Conservation (phyloP, 768 basidiomycete genomes). For the Boletus rubroflammeus region DNA sequence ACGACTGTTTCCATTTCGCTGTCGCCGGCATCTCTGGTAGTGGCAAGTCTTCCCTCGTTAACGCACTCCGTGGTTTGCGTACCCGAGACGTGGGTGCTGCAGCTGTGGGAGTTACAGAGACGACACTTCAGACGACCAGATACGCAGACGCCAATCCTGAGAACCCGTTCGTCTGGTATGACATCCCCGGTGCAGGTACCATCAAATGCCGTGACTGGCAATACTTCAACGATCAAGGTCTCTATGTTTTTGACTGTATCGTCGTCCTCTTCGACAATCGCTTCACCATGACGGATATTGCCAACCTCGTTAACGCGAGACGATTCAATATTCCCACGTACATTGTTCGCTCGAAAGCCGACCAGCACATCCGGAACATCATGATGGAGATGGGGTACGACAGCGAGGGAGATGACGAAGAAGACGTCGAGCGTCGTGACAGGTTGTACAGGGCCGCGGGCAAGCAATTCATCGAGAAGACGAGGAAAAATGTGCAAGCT, state of each 20-base stretch:
- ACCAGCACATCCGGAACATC: constrained; percentile 28
- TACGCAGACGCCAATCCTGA: constrained; percentile 24
- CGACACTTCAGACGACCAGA: constrained; percentile 24
- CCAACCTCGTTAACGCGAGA: constrained; percentile 31
- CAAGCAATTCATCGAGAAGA: constrained; percentile 21
- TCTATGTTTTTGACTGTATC: constrained; percentile 36
- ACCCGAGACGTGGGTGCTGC: constrained; percentile 23
- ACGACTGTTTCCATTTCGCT: constrained; percentile 32
- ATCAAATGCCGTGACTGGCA: constrained; percentile 32
- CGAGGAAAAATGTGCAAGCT: constrained; percentile 14
- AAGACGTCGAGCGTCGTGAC: constrained; percentile 4
- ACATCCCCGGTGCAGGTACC: constrained; percentile 37
- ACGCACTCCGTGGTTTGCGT: constrained; percentile 32
- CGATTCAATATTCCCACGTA: constrained; percentile 32
- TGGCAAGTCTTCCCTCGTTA: constrained; percentile 36
- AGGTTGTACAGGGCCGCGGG: constrained; percentile 14
- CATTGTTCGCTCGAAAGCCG: constrained; percentile 37
- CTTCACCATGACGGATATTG: constrained; percentile 33
- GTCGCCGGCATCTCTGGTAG: constrained; percentile 34
- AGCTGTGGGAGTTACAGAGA: constrained; percentile 29
- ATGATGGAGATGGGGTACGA: constrained; percentile 26
- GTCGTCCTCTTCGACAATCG: constrained; percentile 33
- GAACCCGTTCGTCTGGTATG: constrained; percentile 32
- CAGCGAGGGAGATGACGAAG: constrained; percentile 14
- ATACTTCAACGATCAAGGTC: constrained; percentile 36